Base-by-base conservation (phyloP, 1,284 basidiomycete species). In the Neolentinus lepideus region DNA sequence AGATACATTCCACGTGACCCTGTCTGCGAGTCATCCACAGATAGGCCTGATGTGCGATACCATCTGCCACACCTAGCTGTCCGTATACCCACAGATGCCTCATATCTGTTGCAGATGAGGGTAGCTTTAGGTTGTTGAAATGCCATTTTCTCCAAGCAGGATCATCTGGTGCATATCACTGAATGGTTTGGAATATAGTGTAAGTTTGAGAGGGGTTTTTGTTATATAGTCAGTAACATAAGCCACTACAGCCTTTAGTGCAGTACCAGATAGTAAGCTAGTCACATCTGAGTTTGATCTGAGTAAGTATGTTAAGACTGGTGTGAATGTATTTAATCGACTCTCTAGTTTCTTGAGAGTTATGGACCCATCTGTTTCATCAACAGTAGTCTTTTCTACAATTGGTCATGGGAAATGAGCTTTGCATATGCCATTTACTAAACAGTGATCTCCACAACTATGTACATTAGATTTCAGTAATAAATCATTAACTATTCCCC, bases 181-280 rank as follows among this genome's bases (percentile, higher is more conserved):
- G 43, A 11, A 73, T 63, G n/a, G 64, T 56, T 19, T 70, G 64
- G 65, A 74, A 73, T 19, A 71, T 63, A 1, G 57, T 58, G 58
- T 69, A 63, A 2, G 71, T 74, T 50, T 72, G 19, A 74, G 53
- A 1, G 56, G 29, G 3, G 59, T 46, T 54, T 75, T 75, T 0
- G 71, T 73, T 22, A 76, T 65, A 62, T 75, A 75, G 54, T 75
- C 70, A 4, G 71, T 66, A 2, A 74, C 63, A 66, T 74, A 75
- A 4, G 62, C 59, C 8, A 75, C 57, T 2, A 73, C 65, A 21
- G 69, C 64, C 55, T 71, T 72, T 3, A 74, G 63, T 3, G 68
- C 66, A 19, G 69, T 72, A 1, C 71, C 70, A 27, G 70, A 72
- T 3, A 64, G 43, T 9, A 73, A 51, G 57, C 63, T 64, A 1